These are phyloP conservation scores for Metschnikowia similis DNA, from an alignment of 805 yeast genomes.

Conservation along the genomic window DNA sequence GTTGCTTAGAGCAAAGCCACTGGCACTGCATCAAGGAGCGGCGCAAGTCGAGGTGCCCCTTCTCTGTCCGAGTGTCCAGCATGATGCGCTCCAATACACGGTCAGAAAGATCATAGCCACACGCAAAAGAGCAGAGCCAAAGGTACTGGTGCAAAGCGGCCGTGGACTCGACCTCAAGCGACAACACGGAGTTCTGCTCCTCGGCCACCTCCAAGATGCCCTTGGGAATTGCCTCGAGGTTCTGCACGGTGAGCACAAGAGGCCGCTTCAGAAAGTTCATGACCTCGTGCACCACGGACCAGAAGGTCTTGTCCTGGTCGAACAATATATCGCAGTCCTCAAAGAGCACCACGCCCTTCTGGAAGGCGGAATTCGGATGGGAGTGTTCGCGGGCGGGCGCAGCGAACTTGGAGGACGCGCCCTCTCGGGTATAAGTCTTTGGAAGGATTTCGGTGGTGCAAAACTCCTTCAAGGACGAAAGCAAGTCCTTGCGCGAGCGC, in stretches of 20 bases:
- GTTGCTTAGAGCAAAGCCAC: slow-evolving; percentile 25
- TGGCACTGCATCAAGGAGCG: slow-evolving; percentile 45
- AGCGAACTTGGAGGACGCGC: no score
- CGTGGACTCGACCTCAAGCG: slow-evolving; percentile 20
- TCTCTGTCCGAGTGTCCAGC: slow-evolving; percentile 12
- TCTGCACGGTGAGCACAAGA: slow-evolving; percentile 60
- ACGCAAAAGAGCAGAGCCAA: slow-evolving; percentile 34
- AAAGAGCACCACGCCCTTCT: slow-evolving; percentile 66
- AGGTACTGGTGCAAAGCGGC: slow-evolving; percentile 31
- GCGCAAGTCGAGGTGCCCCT: slow-evolving; percentile 41
- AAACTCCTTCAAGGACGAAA: slow-evolving; percentile 64
- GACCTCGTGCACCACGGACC: slow-evolving; percentile 65
- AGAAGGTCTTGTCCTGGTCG: slow-evolving; percentile 74
- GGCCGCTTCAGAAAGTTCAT: slow-evolving; percentile 64
- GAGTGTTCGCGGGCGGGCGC: no score
- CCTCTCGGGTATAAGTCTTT: slow-evolving; percentile 20
- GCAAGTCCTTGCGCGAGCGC: slow-evolving; percentile 68
- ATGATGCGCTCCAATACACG: slow-evolving; percentile 27
- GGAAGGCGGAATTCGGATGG: slow-evolving; percentile 25
- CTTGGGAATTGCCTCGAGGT: slow-evolving; percentile 44
- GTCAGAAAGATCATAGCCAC: slow-evolving; percentile 31
- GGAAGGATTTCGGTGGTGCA: slow-evolving; percentile 82
- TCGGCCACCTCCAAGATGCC: slow-evolving; percentile 43
- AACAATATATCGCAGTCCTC: slow-evolving; percentile 85
- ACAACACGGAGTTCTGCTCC: slow-evolving; percentile 38